Evolutionary conservation across 163 green algal species (phyloP).

Genomic region (Trebouxia gelatinosa): DNA sequence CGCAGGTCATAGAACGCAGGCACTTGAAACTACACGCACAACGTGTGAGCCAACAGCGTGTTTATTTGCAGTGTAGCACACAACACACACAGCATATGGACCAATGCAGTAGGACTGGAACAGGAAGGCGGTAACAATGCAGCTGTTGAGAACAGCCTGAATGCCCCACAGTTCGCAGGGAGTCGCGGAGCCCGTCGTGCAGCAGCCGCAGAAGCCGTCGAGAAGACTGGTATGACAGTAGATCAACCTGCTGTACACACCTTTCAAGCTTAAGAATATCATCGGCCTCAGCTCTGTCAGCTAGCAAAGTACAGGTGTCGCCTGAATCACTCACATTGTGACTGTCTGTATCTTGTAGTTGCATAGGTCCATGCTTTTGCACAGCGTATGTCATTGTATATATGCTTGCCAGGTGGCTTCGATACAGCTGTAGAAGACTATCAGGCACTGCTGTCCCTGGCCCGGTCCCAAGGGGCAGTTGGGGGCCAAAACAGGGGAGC

Average conservation of each 20-base stretch:
- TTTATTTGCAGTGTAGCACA: slow-evolving; percentile 67
- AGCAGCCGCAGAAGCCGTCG: slow-evolving; percentile 55
- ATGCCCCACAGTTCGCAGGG: slow-evolving; percentile 57
- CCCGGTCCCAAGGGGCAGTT: slow-evolving; percentile 54
- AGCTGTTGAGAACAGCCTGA: slow-evolving; percentile 65
- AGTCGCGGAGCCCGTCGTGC: slow-evolving; percentile 49
- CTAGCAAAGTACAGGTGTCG: too few relatives aligned
- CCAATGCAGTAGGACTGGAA: slow-evolving; percentile 69
- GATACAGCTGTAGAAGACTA: slow-evolving; percentile 65
- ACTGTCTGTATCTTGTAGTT: too few relatives aligned
- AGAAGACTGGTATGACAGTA: slow-evolving; percentile 41
- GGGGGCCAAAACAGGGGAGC: slow-evolving; percentile 59
- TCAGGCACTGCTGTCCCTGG: slow-evolving; percentile 61
- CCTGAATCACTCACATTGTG: too few relatives aligned
- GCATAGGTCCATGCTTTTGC: too few relatives aligned
- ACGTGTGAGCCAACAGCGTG: too few relatives aligned
- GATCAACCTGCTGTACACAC: too few relatives aligned
- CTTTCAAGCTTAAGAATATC: too few relatives aligned
- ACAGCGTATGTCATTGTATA: too few relatives aligned
- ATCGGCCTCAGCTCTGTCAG: too few relatives aligned
- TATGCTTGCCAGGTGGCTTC: slow-evolving; percentile 78
- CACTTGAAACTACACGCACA: too few relatives aligned
- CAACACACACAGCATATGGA: slow-evolving; percentile 75
- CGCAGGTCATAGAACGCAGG: too few relatives aligned
- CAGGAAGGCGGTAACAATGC: slow-evolving; percentile 61